Evolutionary conservation across 768 basidiomycete genomes (phyloP).

Genomic region (Tricholoma matsutake): DNA sequence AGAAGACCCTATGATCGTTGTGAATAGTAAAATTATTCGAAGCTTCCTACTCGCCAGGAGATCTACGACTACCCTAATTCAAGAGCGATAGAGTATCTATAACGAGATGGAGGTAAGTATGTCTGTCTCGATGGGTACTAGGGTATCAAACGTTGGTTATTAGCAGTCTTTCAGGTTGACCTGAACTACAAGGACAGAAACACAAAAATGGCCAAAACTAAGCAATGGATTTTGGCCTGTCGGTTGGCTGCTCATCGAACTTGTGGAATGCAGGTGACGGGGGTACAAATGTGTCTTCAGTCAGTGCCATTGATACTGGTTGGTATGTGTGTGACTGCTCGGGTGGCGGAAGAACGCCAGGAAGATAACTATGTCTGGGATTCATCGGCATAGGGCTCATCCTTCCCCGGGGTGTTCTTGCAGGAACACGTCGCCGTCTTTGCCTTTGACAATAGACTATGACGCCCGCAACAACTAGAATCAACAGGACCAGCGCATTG

Average conservation of each 20-base stretch:
- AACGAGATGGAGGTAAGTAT: background rate
- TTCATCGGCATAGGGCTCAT: constrained; percentile 59
- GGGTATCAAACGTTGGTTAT: background rate
- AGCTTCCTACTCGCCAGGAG: constrained; percentile 5
- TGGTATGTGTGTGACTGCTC: constrained; percentile 51
- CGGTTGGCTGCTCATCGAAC: constrained; percentile 35
- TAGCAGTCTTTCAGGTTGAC: background rate
- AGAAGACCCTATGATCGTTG: background rate
- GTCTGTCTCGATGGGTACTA: background rate
- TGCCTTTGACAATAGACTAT: constrained; percentile 51
- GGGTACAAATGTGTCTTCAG: constrained; percentile 57
- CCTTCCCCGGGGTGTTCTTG: constrained; percentile 39
- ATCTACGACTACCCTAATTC: constrained; percentile 3
- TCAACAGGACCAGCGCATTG: constrained; percentile 68
- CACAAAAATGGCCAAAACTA: constrained; percentile 14
- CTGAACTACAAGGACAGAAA: constrained; percentile 2
- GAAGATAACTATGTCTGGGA: constrained; percentile 39
- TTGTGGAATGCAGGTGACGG: constrained; percentile 57
- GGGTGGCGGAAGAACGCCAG: constrained; percentile 22
- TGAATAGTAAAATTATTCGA: constrained; percentile 1
- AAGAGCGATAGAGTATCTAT: background rate
- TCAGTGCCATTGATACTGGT: constrained; percentile 67
- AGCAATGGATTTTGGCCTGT: constrained; percentile 44
- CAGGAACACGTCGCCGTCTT: constrained; percentile 28
- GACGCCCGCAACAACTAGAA: constrained; percentile 52